Percentiles rank a stretch among this genome's conserved stretches.
Conservation (phyloP, 371 early-diverging fungal genomes). For the Mucor velutinosus region DNA sequence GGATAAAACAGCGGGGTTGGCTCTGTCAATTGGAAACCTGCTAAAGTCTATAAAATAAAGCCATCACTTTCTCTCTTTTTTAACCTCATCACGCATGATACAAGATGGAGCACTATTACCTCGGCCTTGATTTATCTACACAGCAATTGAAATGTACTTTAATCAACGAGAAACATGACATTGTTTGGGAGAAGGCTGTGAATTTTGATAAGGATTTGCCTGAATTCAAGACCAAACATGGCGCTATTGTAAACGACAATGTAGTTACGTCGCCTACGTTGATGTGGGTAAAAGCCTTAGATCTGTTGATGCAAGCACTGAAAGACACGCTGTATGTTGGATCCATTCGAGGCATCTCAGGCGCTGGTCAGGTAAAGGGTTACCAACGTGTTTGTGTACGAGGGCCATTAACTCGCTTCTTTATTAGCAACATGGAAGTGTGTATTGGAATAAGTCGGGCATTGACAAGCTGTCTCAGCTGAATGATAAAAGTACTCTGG, state of each 20-base stretch:
- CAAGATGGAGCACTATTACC: constrained; percentile 30
- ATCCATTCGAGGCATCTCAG: constrained; percentile 62
- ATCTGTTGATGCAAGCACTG: constrained; percentile 57
- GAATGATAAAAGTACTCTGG: constrained; percentile 34
- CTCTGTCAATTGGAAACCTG: background rate
- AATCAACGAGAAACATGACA: constrained; percentile 36
- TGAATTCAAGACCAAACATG: constrained; percentile 54
- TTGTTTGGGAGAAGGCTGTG: constrained; percentile 53
- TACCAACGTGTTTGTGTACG: background rate
- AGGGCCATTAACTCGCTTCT: background rate
- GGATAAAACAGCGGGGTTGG: background rate
- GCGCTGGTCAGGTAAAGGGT: constrained; percentile 68
- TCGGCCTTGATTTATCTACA: constrained; percentile 79
- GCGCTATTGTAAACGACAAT: constrained; percentile 53
- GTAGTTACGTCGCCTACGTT: constrained; percentile 68
- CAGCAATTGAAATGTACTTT: constrained; percentile 78
- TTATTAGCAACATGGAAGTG: constrained; percentile 81
- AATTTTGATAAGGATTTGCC: constrained; percentile 64
- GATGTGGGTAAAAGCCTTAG: constrained; percentile 84
- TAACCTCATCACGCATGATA: background rate
- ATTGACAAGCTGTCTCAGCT: constrained; percentile 40
- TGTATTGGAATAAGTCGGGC: constrained; percentile 70
- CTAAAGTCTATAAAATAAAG: background rate
- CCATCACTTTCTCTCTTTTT: background rate
- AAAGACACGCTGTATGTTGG: constrained; percentile 23